Percentiles rank a stretch among this genome's conserved stretches.
Evolutionary conservation across 805 yeast species (phyloP).

Genomic region (Saccharomycopsis oosterbeekiorum): DNA sequence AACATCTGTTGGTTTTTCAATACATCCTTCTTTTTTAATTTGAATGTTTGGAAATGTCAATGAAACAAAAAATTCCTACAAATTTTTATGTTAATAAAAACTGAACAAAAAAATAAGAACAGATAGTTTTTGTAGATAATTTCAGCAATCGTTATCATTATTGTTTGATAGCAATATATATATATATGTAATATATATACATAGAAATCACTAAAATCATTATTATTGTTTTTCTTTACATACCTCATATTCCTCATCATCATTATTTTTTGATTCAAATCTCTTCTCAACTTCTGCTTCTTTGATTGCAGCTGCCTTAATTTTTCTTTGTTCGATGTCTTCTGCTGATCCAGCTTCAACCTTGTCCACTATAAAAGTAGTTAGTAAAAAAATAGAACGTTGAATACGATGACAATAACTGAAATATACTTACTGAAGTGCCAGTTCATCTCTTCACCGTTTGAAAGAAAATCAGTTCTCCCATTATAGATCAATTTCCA

Average conservation of each 20-base stretch:
- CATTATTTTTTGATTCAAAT: neutral
- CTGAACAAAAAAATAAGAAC: neutral
- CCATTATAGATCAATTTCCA: conserved; percentile 72
- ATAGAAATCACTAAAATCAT: neutral
- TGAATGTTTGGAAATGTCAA: neutral
- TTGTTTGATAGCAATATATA: neutral
- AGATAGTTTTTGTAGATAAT: neutral
- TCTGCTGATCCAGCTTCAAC: conserved; percentile 88
- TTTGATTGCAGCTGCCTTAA: conserved; percentile 16
- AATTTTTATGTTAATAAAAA: conserved; percentile 1
- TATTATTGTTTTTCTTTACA: conserved; percentile 26
- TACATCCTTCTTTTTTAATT: neutral
- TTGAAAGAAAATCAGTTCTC: conserved; percentile 52
- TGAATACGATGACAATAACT: conserved; percentile 3
- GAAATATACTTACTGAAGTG: conserved; percentile 43
- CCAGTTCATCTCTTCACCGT: conserved; percentile 95
- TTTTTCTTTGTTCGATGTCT: conserved; percentile 54
- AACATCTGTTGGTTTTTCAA: neutral
- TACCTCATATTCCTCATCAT: conserved; percentile 24
- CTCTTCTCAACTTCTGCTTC: conserved; percentile 7
- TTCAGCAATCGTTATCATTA: neutral
- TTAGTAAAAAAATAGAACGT: neutral
- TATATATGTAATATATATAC: neutral
- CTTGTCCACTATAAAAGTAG: conserved; percentile 27
- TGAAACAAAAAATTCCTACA: conserved; percentile 1